Percentiles rank a stretch among this genome's conserved stretches.
These are phyloP conservation scores for Fusarium sp. DNA, from an alignment of 2,329 filamentous ascomycete species.

Conservation along the genomic window DNA sequence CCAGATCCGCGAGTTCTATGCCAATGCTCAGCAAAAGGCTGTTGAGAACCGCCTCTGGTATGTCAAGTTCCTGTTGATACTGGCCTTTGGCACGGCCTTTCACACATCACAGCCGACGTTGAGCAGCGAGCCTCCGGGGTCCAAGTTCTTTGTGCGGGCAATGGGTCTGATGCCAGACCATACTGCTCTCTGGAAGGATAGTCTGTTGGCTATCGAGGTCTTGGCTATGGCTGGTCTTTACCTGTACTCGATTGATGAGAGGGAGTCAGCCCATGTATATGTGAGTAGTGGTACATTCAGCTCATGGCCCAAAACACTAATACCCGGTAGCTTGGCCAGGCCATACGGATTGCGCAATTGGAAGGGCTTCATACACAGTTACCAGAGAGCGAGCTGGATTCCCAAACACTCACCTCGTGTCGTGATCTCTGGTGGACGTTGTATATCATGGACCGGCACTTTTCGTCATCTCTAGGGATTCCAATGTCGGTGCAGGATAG, in stretches of 20 bases:
- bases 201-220: slow-evolving; percentile 52
- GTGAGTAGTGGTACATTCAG: slow-evolving; percentile 17
- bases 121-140: slow-evolving; percentile 47
- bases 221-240: slow-evolving; percentile 52
- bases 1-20: slow-evolving; percentile 43
- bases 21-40: slow-evolving; percentile 33
- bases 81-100: slow-evolving; percentile 54
- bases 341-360: slow-evolving; percentile 54
- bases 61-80: slow-evolving; percentile 61
- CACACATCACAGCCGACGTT: slow-evolving; percentile 31
- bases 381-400: slow-evolving; percentile 50
- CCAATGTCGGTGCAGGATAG: slow-evolving; percentile 53
- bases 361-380: slow-evolving; percentile 56
- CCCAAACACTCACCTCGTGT: slow-evolving; percentile 47
- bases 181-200: slow-evolving; percentile 50
- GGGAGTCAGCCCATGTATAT: slow-evolving; percentile 49
- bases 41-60: slow-evolving; percentile 55
- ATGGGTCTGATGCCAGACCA: slow-evolving; percentile 53
- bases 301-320: neutral
- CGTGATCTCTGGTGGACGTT: slow-evolving; percentile 56
- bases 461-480: slow-evolving; percentile 53
- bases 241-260: slow-evolving; percentile 52
- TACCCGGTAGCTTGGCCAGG: slow-evolving; percentile 49
- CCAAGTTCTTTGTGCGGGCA: slow-evolving; percentile 48
- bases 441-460: slow-evolving; percentile 55